A percentile compares a stretch with the other conserved stretches of the same genome.
These are phyloP conservation scores for Barnettozyma pratensis DNA, from an alignment of 805 yeast genomes.

Conservation along the genomic window DNA sequence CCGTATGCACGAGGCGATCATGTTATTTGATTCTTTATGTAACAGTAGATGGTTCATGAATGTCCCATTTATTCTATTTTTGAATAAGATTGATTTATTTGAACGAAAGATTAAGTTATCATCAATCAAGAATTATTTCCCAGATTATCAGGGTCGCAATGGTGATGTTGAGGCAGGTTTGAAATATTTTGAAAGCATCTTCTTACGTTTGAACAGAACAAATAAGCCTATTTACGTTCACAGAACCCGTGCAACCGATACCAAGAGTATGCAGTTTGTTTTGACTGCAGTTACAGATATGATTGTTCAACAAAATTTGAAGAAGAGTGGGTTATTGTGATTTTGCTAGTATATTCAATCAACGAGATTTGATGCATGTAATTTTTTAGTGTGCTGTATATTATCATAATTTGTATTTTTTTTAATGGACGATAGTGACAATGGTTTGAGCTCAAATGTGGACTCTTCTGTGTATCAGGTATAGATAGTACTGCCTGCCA, in stretches of 20 bases:
- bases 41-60: slow-evolving; percentile 80
- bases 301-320: slow-evolving; percentile 77
- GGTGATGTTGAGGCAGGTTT: slow-evolving; percentile 62
- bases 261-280: slow-evolving; percentile 83
- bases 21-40: slow-evolving; percentile 75
- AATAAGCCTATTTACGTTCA: slow-evolving; percentile 82
- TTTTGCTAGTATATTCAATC: too few relatives aligned
- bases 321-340: slow-evolving; percentile 58
- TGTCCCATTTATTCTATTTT: slow-evolving; percentile 84
- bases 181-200: slow-evolving; percentile 64
- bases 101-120: slow-evolving; percentile 60
- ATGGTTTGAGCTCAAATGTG: too few relatives aligned
- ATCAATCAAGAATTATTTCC: slow-evolving; percentile 69
- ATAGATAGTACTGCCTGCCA: too few relatives aligned
- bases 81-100: slow-evolving; percentile 84
- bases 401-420: too few relatives aligned
- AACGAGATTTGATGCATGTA: not conserved
- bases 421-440: too few relatives aligned
- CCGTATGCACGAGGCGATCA: slow-evolving; percentile 85
- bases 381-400: not conserved
- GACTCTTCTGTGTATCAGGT: too few relatives aligned
- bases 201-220: slow-evolving; percentile 55
- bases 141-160: slow-evolving; percentile 67
- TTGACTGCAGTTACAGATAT: slow-evolving; percentile 89
- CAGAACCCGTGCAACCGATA: slow-evolving; percentile 94